Base-by-base conservation (phyloP, 2,329 filamentous ascomycete genomes). In the Colletotrichum lupini region DNA sequence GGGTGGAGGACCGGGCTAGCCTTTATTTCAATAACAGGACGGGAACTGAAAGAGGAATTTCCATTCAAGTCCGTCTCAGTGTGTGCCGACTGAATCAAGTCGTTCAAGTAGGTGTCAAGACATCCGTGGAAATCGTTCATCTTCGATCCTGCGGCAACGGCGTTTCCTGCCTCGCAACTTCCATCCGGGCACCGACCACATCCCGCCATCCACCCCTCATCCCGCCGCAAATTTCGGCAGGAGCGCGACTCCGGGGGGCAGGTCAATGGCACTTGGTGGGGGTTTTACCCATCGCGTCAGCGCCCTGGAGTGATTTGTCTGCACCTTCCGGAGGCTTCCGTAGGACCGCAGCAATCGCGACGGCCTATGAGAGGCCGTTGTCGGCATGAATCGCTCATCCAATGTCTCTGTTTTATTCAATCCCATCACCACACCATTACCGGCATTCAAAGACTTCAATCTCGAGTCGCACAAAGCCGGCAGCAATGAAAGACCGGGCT, bases 1-100 rank as follows among this genome's bases (percentile, higher is more conserved):
- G 24, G n/a, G 24, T 11, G 66, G 26, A 37, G n/a, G 70, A 26
- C 46, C 16, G 63, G 24, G 56, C 32, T 46, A 35, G 59, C 26
- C 42, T 59, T 28, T 65, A 52, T 72, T 73, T 32, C 32, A 35
- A 49, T n/a, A 37, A n/a, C 26, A 35, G 42, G 19, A 49, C 8
- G 5, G 9, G 52, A 37, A 7, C n/a, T 30, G 64, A 49, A 28
- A n/a, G 35, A 24, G 19, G 30, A 28, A 42, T 46, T 35, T 65
- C 58, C 52, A 64, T 19, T 12, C 68, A 49, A 35, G 30, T 22
- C 16, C 28, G 66, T 69, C 42, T 60, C 42, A 35, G 58, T 68
- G 69, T 68, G 37, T 68, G 37, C 37, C 37, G 69, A 69, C 69
- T 69, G 69, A 69, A 64, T 63, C 68, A 37, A 72, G 65, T 58